Percentiles rank a stretch among this genome's conserved stretches.
phyloP scores from a whole-genome alignment of 1,284 basidiomycete genomes.

The Puccinia hordei region DNA sequence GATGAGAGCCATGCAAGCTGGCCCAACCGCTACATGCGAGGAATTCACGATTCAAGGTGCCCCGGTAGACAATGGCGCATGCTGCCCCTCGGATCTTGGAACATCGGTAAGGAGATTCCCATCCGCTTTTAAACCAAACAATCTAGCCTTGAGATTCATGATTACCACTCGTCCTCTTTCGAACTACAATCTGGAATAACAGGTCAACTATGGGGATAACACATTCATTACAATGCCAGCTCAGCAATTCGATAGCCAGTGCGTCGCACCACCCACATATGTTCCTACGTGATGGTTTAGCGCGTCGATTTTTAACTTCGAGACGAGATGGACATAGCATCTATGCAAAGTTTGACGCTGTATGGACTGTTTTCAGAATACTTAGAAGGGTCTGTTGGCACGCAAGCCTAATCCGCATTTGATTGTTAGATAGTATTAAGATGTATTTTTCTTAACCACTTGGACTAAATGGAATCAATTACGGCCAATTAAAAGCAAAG shows the following conservation, averaged over 20 bases:
- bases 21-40: background rate
- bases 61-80: background rate
- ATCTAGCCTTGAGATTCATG: no score
- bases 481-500: no score
- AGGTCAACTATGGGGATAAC: background rate
- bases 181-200: background rate
- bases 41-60: background rate
- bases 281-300: background rate
- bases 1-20: background rate
- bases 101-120: background rate
- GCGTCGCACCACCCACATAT: background rate
- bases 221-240: background rate
- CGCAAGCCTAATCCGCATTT: no score
- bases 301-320: no score
- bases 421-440: no score
- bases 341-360: no score
- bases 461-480: no score
- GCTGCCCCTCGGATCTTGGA: background rate
- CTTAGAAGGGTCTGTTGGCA: no score
- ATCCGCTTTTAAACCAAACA: background rate
- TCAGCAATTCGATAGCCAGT: background rate
- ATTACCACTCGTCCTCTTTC: background rate
- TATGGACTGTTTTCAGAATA: no score
- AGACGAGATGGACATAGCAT: no score
- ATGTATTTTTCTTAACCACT: no score